phyloP scores from a whole-genome alignment of 2,329 filamentous ascomycete genomes.

The Alternaria burnsii region DNA sequence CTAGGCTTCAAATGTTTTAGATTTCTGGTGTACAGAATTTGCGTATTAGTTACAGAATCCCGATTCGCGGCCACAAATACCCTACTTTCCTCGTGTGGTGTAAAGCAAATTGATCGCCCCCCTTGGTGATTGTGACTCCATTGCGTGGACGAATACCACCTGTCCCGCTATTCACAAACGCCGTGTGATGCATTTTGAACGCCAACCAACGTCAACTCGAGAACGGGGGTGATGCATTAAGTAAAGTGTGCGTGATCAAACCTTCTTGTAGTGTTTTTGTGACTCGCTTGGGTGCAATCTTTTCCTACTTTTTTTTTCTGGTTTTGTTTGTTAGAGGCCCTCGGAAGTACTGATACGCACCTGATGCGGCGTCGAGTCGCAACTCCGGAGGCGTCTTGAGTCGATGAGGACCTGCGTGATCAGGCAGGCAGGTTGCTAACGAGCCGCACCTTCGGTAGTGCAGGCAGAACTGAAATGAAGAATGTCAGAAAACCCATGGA shows the following conservation, averaged over 20 bases:
- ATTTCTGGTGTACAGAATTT: slow-evolving; percentile 30
- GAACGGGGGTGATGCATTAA: slow-evolving; percentile 7
- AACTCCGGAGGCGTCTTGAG: slow-evolving; percentile 11
- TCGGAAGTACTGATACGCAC: slow-evolving; percentile 25
- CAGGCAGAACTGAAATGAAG: slow-evolving; percentile 36
- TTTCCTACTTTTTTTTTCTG: slow-evolving; percentile 42
- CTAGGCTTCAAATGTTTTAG: slow-evolving; percentile 31
- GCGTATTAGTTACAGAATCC: slow-evolving; percentile 32
- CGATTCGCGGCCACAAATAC: neutral
- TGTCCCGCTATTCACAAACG: slow-evolving; percentile 12
- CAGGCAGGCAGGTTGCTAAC: slow-evolving; percentile 19
- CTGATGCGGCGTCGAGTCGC: slow-evolving; percentile 18
- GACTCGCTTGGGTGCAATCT: slow-evolving; percentile 15
- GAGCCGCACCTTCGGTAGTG: slow-evolving; percentile 21
- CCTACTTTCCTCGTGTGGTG: neutral
- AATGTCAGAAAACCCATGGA: slow-evolving; percentile 35
- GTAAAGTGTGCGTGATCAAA: slow-evolving; percentile 16
- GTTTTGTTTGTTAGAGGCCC: slow-evolving; percentile 32
- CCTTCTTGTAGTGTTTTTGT: slow-evolving; percentile 24
- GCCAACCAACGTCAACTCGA: slow-evolving; percentile 16
- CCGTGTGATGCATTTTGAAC: slow-evolving; percentile 19
- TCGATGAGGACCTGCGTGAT: slow-evolving; percentile 5
- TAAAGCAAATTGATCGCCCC: slow-evolving; percentile 8
- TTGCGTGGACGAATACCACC: slow-evolving; percentile 3
- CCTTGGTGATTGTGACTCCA: slow-evolving; percentile 6